A percentile compares a stretch with the other conserved stretches of the same genome.
Conservation (phyloP, 371 early-diverging fungal genomes). For the Dichotomocladium elegans region DNA sequence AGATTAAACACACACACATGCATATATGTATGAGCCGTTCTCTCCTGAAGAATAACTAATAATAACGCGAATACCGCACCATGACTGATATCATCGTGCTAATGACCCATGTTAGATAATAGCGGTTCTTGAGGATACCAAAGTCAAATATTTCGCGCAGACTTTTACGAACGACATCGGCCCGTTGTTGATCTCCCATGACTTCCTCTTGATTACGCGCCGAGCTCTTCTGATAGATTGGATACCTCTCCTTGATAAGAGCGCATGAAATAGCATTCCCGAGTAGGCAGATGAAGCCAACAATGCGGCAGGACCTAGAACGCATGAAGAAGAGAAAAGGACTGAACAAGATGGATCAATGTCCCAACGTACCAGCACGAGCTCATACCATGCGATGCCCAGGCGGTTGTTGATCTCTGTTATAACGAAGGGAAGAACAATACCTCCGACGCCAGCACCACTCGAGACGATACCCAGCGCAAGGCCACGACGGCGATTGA, state of each 20-base stretch:
- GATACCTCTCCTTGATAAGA: constrained; percentile 15
- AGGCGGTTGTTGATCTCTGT: constrained; percentile 48
- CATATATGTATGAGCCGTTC: neutral
- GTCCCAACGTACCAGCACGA: too few relatives aligned
- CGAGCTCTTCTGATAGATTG: neutral
- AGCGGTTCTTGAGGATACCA: constrained; percentile 1
- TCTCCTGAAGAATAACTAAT: too few relatives aligned
- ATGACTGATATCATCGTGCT: constrained; percentile 9
- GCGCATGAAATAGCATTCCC: constrained; percentile 10
- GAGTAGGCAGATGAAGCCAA: constrained; percentile 14
- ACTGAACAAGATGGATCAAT: too few relatives aligned
- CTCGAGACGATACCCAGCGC: constrained; percentile 77
- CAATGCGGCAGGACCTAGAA: constrained; percentile 13
- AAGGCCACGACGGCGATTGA: constrained; percentile 60
- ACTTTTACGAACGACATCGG: neutral
- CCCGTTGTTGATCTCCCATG: neutral
- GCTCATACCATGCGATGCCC: constrained; percentile 50
- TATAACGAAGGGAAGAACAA: constrained; percentile 65
- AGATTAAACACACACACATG: neutral
- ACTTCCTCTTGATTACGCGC: neutral
- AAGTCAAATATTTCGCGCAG: constrained; percentile 12
- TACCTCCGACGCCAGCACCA: constrained; percentile 78
- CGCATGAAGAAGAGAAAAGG: neutral
- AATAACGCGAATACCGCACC: neutral
- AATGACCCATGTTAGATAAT: constrained; percentile 9